These are phyloP conservation scores for Plasmodium coatneyi DNA, from an alignment of 169 alveolate species.

Conservation along the genomic window DNA sequence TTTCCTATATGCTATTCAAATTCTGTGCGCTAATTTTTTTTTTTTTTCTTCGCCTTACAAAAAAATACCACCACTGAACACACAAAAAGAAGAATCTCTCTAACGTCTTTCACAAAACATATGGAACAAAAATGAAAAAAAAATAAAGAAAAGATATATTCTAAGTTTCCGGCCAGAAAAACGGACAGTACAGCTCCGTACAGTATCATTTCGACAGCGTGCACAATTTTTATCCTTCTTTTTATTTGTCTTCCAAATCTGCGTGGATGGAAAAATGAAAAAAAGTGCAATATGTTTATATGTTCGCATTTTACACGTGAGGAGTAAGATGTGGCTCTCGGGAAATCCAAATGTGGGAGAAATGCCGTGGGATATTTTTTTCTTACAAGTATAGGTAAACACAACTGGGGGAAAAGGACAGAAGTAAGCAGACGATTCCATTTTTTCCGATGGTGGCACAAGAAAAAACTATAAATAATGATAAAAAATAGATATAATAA, in stretches of 20 bases:
- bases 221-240: slow-evolving; percentile 15
- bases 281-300: background rate
- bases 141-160: slow-evolving; percentile 30
- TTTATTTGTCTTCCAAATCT: slow-evolving; percentile 49
- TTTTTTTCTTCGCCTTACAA: slow-evolving; percentile 32
- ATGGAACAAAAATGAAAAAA: slow-evolving; percentile 38
- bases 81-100: background rate
- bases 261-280: slow-evolving; percentile 10
- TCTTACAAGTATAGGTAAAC: slow-evolving; percentile 55
- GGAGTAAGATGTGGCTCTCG: background rate
- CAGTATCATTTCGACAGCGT: slow-evolving; percentile 58
- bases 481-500: background rate
- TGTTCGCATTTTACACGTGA: background rate
- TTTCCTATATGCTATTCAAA: background rate
- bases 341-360: background rate
- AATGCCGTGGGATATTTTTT: background rate
- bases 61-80: slow-evolving; percentile 45
- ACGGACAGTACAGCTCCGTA: slow-evolving; percentile 54
- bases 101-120: slow-evolving; percentile 39
- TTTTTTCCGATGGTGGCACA: slow-evolving; percentile 24
- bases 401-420: slow-evolving; percentile 63
- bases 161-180: slow-evolving; percentile 37
- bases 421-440: slow-evolving; percentile 46
- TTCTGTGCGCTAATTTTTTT: background rate
- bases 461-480: slow-evolving; percentile 33